phyloP scores from a whole-genome alignment of 2,329 filamentous ascomycete genomes.

The Aspergillus pseudotamarii region DNA sequence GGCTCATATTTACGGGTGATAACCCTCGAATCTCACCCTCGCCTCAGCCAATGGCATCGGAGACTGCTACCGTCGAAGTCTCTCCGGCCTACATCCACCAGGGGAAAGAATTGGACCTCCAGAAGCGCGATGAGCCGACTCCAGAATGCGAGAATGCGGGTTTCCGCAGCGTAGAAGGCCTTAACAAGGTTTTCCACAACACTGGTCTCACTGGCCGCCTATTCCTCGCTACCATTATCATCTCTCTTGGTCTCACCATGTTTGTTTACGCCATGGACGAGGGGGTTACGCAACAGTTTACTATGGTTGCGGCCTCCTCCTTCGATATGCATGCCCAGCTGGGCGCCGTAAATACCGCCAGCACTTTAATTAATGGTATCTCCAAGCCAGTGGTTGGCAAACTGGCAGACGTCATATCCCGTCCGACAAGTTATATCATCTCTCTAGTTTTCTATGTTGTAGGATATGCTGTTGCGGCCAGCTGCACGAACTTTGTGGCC shows the following conservation, averaged over 20 bases:
- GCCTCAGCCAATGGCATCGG: not conserved
- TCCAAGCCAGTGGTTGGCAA: not conserved
- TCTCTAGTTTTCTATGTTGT: not conserved
- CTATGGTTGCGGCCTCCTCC: not conserved
- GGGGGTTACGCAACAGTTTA: not conserved
- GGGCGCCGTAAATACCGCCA: not conserved
- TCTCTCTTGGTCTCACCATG: not conserved
- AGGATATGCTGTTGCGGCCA: conserved; percentile 4
- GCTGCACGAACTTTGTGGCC: conserved; percentile 20
- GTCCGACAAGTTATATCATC: not conserved
- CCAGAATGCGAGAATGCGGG: not conserved
- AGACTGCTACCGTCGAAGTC: not conserved
- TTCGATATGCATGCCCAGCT: not conserved
- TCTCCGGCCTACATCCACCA: not conserved
- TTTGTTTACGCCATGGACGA: not conserved
- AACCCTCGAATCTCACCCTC: not conserved
- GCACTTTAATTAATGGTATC: not conserved
- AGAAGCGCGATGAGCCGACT: not conserved
- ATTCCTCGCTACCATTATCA: not conserved
- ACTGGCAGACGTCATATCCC: not conserved
- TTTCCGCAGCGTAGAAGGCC: not conserved
- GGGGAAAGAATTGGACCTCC: not conserved
- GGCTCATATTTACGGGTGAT: not conserved
- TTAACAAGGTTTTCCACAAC: not conserved
- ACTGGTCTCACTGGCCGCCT: not conserved